These are phyloP conservation scores for Linnemannia exigua DNA, from an alignment of 192 early-diverging fungal species.

Conservation along the genomic window DNA sequence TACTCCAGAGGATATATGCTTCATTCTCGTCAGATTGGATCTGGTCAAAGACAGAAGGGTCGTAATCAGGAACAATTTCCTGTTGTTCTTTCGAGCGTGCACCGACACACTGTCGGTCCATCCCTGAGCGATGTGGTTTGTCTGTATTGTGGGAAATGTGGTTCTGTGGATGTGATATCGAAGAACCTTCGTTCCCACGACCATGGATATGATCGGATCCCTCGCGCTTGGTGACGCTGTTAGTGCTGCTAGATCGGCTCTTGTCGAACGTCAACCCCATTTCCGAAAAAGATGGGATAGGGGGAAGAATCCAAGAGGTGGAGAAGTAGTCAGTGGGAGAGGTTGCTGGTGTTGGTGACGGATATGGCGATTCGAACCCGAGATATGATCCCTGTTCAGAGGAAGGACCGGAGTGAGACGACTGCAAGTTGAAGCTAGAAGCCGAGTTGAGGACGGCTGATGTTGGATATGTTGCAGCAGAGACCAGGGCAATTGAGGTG, in stretches of 20 bases:
- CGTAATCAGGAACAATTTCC: slow-evolving; percentile 14
- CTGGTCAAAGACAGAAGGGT: slow-evolving; percentile 37
- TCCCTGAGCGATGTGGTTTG: slow-evolving; percentile 10
- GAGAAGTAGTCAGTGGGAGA: slow-evolving; percentile 25
- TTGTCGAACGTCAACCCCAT: slow-evolving; percentile 42
- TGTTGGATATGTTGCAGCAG: slow-evolving; percentile 7
- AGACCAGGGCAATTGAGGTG: not conserved
- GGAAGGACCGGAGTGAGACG: not conserved
- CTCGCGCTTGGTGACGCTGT: not conserved
- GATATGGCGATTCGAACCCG: slow-evolving; percentile 5
- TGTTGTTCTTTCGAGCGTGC: not conserved
- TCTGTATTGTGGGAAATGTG: not conserved
- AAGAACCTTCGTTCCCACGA: not conserved
- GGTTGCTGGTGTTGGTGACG: slow-evolving; percentile 13
- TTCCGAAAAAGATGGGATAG: slow-evolving; percentile 46
- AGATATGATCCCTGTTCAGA: not conserved
- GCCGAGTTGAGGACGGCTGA: not conserved
- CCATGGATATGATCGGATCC: not conserved
- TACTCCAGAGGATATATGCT: slow-evolving; percentile 45
- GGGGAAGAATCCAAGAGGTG: slow-evolving; percentile 34
- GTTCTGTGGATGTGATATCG: not conserved
- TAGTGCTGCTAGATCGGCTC: slow-evolving; percentile 10
- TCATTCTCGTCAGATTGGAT: slow-evolving; percentile 42
- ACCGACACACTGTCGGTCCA: not conserved
- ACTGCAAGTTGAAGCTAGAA: not conserved